A percentile compares a stretch with the other conserved stretches of the same genome.
Evolutionary conservation across 2,329 filamentous ascomycete species (phyloP).

Genomic region (Escovopsis weberi): DNA sequence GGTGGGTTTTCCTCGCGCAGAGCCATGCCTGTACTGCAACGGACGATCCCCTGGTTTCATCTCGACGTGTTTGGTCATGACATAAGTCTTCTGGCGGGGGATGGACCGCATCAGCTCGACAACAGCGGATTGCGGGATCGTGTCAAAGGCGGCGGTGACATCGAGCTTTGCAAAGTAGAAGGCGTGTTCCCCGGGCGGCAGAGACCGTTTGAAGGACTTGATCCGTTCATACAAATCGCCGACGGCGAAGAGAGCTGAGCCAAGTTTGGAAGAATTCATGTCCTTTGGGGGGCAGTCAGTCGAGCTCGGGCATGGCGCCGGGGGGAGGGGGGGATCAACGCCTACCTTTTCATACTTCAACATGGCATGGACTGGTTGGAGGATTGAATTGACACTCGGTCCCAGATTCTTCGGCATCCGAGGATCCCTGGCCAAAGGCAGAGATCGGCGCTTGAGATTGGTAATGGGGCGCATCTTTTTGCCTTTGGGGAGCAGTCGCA

Average conservation of each 20-base stretch:
- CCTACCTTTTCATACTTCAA: constrained; percentile 64
- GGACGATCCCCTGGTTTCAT: constrained; percentile 35
- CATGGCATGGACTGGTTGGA: constrained; percentile 61
- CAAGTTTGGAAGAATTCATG: constrained; percentile 46
- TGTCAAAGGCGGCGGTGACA: constrained; percentile 86
- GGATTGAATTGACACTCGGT: constrained; percentile 30
- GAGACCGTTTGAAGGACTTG: constrained; percentile 47
- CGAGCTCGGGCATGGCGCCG: not conserved
- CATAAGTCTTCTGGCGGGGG: constrained; percentile 47
- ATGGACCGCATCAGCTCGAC: constrained; percentile 49
- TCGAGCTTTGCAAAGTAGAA: constrained; percentile 90
- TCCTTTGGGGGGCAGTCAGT: constrained; percentile 10
- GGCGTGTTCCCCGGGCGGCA: constrained; percentile 24
- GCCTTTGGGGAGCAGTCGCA: constrained; percentile 73
- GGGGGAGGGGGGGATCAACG: not conserved
- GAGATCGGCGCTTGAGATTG: constrained; percentile 58
- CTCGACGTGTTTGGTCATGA: constrained; percentile 60
- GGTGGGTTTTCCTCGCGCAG: constrained; percentile 21
- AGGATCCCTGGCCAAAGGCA: constrained; percentile 33
- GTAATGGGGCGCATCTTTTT: constrained; percentile 67
- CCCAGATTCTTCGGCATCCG: constrained; percentile 32
- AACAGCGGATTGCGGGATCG: constrained; percentile 70
- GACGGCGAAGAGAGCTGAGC: constrained; percentile 67
- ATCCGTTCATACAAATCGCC: constrained; percentile 65
- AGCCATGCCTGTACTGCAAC: constrained; percentile 6